Evolutionary conservation across 371 early-diverging fungal species (phyloP).

Genomic region (Rhizopus delemar): DNA sequence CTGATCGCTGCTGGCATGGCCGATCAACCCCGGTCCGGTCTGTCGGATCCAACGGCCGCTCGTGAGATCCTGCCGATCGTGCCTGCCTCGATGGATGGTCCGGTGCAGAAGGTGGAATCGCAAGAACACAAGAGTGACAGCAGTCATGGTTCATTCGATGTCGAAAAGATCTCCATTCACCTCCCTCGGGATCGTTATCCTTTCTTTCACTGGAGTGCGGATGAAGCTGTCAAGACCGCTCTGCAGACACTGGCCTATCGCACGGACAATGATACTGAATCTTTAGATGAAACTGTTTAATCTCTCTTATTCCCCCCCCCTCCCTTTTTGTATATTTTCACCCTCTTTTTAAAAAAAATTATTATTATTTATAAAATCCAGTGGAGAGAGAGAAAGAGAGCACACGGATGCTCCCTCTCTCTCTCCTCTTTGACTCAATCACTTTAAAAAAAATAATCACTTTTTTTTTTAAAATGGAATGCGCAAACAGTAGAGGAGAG

Average conservation of each 20-base stretch:
- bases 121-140: background rate
- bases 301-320: no score
- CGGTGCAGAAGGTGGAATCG: background rate
- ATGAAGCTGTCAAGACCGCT: constrained; percentile 49
- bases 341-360: background rate
- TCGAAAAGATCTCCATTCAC: constrained; percentile 2
- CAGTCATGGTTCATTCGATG: background rate
- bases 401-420: no score
- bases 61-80: constrained; percentile 39
- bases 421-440: no score
- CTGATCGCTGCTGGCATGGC: constrained; percentile 52
- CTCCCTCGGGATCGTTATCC: constrained; percentile 46
- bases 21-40: constrained; percentile 24
- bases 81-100: constrained; percentile 43
- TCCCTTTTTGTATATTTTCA: background rate
- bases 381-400: no score
- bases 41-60: background rate
- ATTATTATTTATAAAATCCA: no score
- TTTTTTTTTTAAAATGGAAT: no score
- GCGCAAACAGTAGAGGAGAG: no score
- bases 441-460: no score
- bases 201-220: constrained; percentile 52
- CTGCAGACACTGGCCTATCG: constrained; percentile 9
- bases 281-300: background rate
- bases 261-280: background rate